phyloP scores from a whole-genome alignment of 768 basidiomycete species.

The Lentinula lateritia region DNA sequence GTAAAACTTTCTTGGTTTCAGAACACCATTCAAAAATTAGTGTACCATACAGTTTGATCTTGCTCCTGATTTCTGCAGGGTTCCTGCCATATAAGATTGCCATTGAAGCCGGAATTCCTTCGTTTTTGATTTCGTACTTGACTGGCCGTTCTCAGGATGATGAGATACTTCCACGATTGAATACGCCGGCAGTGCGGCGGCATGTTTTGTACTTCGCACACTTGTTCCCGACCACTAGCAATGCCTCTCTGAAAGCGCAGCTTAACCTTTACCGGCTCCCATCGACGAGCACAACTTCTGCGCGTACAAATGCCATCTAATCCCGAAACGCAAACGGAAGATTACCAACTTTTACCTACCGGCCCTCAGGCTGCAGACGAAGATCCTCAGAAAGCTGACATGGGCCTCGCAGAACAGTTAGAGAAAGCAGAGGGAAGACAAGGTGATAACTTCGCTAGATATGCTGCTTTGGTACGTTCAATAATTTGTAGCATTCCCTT shows the following conservation, averaged over 20 bases:
- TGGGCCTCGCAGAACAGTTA: constrained; percentile 21
- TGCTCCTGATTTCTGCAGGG: too few relatives aligned
- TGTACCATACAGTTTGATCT: too few relatives aligned
- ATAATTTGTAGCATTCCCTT: too few relatives aligned
- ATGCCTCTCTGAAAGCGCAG: not conserved
- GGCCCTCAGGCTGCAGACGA: not conserved
- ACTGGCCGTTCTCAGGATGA: not conserved
- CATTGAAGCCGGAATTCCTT: too few relatives aligned
- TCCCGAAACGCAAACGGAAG: constrained; percentile 5
- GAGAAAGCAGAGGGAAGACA: constrained; percentile 29
- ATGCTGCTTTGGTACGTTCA: constrained; percentile 29
- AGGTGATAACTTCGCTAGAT: constrained; percentile 29
- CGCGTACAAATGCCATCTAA: constrained; percentile 1
- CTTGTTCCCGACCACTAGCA: not conserved
- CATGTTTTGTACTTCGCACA: constrained; percentile 1
- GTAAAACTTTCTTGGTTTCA: too few relatives aligned
- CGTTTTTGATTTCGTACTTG: too few relatives aligned
- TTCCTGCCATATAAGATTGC: too few relatives aligned
- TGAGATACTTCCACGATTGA: not conserved
- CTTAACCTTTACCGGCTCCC: not conserved
- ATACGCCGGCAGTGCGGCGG: not conserved
- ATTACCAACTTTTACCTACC: constrained; percentile 13
- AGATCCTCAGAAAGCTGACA: constrained; percentile 20
- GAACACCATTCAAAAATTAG: too few relatives aligned
- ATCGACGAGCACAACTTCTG: not conserved